Evolutionary conservation across 208 protist species (phyloP), one percentile per base, ranked within the genome.

Genomic region (Wallacemonas collosoma): DNA sequence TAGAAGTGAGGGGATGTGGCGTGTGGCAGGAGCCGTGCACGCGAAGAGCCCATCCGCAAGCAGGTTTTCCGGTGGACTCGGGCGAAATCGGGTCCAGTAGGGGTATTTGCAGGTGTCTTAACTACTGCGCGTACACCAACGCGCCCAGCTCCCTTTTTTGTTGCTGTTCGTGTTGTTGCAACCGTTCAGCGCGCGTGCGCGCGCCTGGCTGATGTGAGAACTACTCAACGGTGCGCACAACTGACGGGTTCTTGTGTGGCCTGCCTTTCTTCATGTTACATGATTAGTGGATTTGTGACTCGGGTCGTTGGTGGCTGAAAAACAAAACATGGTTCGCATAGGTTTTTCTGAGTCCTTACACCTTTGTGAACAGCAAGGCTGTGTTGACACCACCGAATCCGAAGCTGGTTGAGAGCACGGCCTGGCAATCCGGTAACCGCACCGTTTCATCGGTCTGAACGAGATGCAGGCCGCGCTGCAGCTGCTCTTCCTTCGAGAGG

Each of bases 381-480:
- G 91, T 91, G 77, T 99, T 99, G n/a, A 97, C 91, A 36, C 98
- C 98, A 36, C 98, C 98, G 79, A 99, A 99, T 4, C 98, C 98
- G 83, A 99, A 99, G 57, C 95, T 98, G 48, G 98, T 99, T 9
- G 91, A 98, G 56, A 99, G 78, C 1, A 86, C 86, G 3, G 85
- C 86, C 1, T 95, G 76, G 48, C 77, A 72, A 35, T 73, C 38
- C 67, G 71, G 51, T 64, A 79, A 48, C 35, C 36, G 41, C 12
- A 74, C 60, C 14, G 77, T 65, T 2, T 68, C 35, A 2, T 70
- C 12, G 26, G 65, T 61, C 47, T 60, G 55, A 7, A 72, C 65
- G 14, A 87, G 73, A 26, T 69, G 72, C 44, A 81, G 47, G 43
- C 72, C 43, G 0, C 64, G 55, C 11, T 65, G 40, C 40, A 53